phyloP scores from a whole-genome alignment of 306 rosid species.

The Trifolium dubium region DNA sequence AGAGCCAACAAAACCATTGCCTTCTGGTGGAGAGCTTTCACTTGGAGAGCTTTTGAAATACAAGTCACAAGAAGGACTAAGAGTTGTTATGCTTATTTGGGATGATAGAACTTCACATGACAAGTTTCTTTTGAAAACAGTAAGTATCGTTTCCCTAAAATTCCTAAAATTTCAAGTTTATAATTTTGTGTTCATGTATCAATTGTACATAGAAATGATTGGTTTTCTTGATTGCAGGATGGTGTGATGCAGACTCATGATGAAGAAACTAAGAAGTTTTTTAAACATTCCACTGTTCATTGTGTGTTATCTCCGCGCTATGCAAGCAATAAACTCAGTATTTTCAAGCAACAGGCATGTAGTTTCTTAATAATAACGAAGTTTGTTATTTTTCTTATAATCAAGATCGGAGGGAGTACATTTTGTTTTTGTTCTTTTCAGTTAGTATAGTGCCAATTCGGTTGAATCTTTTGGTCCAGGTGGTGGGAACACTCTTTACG shows the following conservation, averaged over 20 bases:
- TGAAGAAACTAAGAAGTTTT: slow-evolving; percentile 71
- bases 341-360: slow-evolving; percentile 80
- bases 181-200: background rate
- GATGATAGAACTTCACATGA: slow-evolving; percentile 83
- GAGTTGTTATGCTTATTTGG: slow-evolving; percentile 70
- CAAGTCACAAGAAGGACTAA: slow-evolving; percentile 76
- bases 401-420: background rate
- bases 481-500: slow-evolving; percentile 80
- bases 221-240: slow-evolving; percentile 56
- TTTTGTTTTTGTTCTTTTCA: slow-evolving; percentile 4
- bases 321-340: slow-evolving; percentile 83
- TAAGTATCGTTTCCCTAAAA: slow-evolving; percentile 27
- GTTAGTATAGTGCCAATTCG: slow-evolving; percentile 1
- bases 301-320: slow-evolving; percentile 81
- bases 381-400: background rate
- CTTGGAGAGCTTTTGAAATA: slow-evolving; percentile 73
- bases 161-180: background rate
- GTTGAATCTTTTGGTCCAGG: slow-evolving; percentile 54
- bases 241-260: slow-evolving; percentile 88
- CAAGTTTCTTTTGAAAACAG: slow-evolving; percentile 70
- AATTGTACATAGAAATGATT: background rate
- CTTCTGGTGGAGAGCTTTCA: slow-evolving; percentile 71
- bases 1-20: slow-evolving; percentile 66
- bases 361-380: background rate
- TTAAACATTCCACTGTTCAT: slow-evolving; percentile 73